Conservation (phyloP, 1,139 yeast species). For the Pichia norvegensis region DNA sequence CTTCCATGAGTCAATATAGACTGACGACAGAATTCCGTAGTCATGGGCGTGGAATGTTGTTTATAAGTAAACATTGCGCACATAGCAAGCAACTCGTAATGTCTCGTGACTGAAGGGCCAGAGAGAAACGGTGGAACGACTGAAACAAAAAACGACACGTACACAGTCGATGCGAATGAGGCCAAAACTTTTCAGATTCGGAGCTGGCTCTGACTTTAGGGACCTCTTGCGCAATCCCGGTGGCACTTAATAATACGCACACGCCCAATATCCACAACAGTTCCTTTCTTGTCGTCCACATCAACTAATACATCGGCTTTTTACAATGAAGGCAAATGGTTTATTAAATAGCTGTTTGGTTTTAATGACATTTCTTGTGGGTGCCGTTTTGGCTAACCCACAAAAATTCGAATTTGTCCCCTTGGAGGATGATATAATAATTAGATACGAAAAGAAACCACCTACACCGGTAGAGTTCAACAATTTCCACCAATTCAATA, state of each 20-base stretch:
- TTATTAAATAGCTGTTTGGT: background rate
- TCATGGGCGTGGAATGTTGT: too few relatives aligned
- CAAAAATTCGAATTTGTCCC: background rate
- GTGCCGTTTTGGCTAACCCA: background rate
- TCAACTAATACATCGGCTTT: too few relatives aligned
- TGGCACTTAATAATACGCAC: too few relatives aligned
- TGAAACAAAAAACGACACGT: background rate
- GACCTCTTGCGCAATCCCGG: too few relatives aligned
- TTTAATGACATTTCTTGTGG: background rate
- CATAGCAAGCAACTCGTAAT: too few relatives aligned
- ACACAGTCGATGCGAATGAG: too few relatives aligned
- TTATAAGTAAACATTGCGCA: too few relatives aligned
- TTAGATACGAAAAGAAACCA: conserved; percentile 24
- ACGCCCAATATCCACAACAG: too few relatives aligned
- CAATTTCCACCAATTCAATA: conserved; percentile 24
- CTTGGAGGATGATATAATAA: conserved; percentile 11
- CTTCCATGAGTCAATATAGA: too few relatives aligned
- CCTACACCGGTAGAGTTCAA: conserved; percentile 16
- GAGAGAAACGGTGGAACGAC: too few relatives aligned
- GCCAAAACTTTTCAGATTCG: background rate
- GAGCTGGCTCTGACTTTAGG: background rate
- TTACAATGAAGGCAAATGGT: background rate
- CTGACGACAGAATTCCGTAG: too few relatives aligned
- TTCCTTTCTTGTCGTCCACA: too few relatives aligned
- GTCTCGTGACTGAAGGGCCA: background rate